Percentiles rank a stretch among this genome's conserved stretches.
Evolutionary conservation across 176 grass and related monocot genomes (phyloP).

Genomic region (Elymus sibiricus): DNA sequence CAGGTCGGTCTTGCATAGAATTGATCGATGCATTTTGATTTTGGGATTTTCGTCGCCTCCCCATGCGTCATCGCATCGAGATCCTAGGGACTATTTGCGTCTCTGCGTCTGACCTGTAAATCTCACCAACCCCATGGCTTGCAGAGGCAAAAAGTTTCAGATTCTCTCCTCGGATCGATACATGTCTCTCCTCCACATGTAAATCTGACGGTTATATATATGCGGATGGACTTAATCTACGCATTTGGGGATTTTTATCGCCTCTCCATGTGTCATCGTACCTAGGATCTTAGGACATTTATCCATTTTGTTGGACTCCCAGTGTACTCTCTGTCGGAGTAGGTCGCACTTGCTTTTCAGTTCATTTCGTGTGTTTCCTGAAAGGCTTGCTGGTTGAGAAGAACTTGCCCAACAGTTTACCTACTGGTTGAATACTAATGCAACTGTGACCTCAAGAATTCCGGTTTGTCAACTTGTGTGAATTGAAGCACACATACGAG

Average conservation of each 20-base stretch:
- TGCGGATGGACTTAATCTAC: neutral
- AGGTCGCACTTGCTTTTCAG: constrained; percentile 14
- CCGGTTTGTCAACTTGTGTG: neutral
- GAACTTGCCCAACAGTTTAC: neutral
- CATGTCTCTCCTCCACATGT: neutral
- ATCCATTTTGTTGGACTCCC: neutral
- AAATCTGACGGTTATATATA: neutral
- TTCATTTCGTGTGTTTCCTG: constrained; percentile 11
- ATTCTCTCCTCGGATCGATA: neutral
- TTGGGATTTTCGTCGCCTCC: constrained; percentile 3
- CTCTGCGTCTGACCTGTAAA: constrained; percentile 27
- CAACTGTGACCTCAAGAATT: neutral
- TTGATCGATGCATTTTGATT: constrained; percentile 8
- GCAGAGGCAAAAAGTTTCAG: neutral
- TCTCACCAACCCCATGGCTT: neutral
- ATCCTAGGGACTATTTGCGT: neutral
- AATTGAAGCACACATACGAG: neutral
- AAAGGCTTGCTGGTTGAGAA: neutral
- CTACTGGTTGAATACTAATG: neutral
- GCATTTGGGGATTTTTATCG: neutral
- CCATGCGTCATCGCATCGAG: constrained; percentile 19
- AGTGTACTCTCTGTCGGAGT: constrained; percentile 18
- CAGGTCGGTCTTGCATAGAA: neutral
- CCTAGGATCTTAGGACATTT: neutral
- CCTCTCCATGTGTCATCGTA: neutral